Percentiles rank a stretch among this genome's conserved stretches.
phyloP scores from a whole-genome alignment of 2,329 filamentous ascomycete genomes.

The Apiospora saccharicola region DNA sequence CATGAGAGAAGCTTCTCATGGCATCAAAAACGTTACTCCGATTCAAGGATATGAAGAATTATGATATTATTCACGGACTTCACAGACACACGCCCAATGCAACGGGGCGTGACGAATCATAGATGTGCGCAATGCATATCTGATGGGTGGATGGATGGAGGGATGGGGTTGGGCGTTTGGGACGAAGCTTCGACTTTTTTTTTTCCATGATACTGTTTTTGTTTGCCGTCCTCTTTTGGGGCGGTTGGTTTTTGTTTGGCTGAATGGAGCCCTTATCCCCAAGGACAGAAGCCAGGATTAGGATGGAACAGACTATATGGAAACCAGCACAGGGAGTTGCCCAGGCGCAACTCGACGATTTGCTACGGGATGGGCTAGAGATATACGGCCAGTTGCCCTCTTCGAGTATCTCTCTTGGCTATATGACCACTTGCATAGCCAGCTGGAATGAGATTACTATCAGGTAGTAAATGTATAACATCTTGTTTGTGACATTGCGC shows the following conservation, averaged over 20 bases:
- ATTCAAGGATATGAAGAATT: constrained; percentile 15
- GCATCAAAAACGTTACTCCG: constrained; percentile 24
- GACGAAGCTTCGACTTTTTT: neutral
- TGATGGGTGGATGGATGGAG: neutral
- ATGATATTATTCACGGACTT: constrained; percentile 14
- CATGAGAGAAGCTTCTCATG: constrained; percentile 31
- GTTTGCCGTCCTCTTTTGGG: neutral
- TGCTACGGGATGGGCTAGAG: neutral
- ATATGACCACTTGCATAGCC: constrained; percentile 9
- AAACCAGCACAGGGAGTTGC: constrained; percentile 19
- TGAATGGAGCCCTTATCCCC: neutral
- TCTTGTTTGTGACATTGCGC: neutral
- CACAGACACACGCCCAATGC: neutral
- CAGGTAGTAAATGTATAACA: constrained; percentile 20
- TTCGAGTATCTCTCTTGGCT: constrained; percentile 14
- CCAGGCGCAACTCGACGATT: constrained; percentile 12
- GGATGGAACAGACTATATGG: constrained; percentile 18
- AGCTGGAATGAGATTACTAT: constrained; percentile 7
- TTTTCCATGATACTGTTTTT: neutral
- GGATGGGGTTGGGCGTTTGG: constrained; percentile 10
- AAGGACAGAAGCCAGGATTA: constrained; percentile 12
- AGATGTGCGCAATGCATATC: constrained; percentile 1
- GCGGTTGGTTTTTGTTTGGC: neutral
- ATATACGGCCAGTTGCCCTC: neutral
- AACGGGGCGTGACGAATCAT: neutral